These are phyloP conservation scores for Aspergillus ellipticus DNA, from an alignment of 495 filamentous ascomycete genomes.

Conservation along the genomic window DNA sequence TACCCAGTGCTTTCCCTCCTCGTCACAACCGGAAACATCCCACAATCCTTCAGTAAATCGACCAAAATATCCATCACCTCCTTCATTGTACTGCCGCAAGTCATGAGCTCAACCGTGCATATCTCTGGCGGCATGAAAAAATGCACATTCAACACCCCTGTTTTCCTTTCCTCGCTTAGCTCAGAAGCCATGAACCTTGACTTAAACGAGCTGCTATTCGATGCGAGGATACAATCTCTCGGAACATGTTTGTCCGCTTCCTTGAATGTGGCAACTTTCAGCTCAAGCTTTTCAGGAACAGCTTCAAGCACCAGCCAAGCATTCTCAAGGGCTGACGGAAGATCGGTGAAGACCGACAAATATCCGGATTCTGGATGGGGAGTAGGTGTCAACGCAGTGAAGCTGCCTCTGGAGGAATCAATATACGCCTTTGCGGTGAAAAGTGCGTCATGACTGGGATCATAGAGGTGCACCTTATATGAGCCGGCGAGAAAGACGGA, in stretches of 20 bases:
- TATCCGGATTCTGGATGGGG: conserved; percentile 4
- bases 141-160: conserved; percentile 44
- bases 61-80: conserved; percentile 43
- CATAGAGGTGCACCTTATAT: conserved; percentile 41
- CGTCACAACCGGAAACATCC: conserved; percentile 29
- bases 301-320: conserved; percentile 49
- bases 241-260: conserved; percentile 40
- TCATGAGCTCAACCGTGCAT: conserved; percentile 54
- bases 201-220: conserved; percentile 35
- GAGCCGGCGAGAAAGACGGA: conserved; percentile 38
- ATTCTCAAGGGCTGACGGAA: conserved; percentile 20
- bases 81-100: conserved; percentile 43
- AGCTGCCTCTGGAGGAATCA: conserved; percentile 30
- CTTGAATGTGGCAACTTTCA: conserved; percentile 45
- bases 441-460: conserved; percentile 28
- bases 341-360: conserved; percentile 22
- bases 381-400: conserved; percentile 10
- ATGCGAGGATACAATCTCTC: conserved; percentile 44
- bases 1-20: conserved; percentile 48
- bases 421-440: conserved; percentile 29
- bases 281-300: conserved; percentile 46
- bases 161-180: conserved; percentile 11
- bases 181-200: conserved; percentile 26
- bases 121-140: conserved; percentile 51
- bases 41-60: conserved; percentile 38